Conservation (phyloP, 2,329 filamentous ascomycete genomes). For the Chaetomiaceae sp. region DNA sequence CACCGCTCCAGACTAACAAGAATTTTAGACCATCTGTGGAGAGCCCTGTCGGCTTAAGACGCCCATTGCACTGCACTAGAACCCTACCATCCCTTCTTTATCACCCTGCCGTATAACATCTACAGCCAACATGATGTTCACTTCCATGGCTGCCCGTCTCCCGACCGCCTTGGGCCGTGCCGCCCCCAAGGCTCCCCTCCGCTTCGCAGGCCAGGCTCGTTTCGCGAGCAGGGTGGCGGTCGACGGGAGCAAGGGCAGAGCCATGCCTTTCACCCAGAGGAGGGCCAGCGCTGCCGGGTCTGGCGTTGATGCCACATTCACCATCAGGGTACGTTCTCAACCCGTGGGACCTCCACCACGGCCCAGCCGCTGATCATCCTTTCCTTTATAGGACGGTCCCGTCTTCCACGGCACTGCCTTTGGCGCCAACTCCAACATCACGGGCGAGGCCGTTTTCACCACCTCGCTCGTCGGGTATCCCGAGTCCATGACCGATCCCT, state of each 20-base stretch:
- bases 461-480: slow-evolving; percentile 97
- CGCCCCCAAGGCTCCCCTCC: slow-evolving; percentile 35
- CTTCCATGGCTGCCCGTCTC: slow-evolving; percentile 49
- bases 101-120: slow-evolving; percentile 20
- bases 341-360: neutral
- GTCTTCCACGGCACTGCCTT: slow-evolving; percentile 96
- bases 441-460: slow-evolving; percentile 97
- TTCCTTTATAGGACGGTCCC: slow-evolving; percentile 67
- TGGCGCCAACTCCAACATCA: slow-evolving; percentile 93
- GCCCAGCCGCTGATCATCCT: slow-evolving; percentile 27
- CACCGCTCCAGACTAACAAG: slow-evolving; percentile 39
- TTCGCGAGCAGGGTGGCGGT: slow-evolving; percentile 46
- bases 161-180: slow-evolving; percentile 48
- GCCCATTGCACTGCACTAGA: slow-evolving; percentile 25
- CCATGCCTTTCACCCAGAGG: slow-evolving; percentile 55
- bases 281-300: slow-evolving; percentile 61
- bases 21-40: slow-evolving; percentile 48
- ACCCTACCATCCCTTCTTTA: slow-evolving; percentile 19
- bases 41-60: slow-evolving; percentile 45
- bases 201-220: slow-evolving; percentile 33
- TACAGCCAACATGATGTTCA: slow-evolving; percentile 51
- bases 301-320: slow-evolving; percentile 82
- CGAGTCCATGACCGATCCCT: slow-evolving; percentile 86
- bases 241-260: slow-evolving; percentile 63
- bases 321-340: slow-evolving; percentile 66